Percentiles rank a stretch among this genome's conserved stretches.
Evolutionary conservation across 2,329 filamentous ascomycete genomes (phyloP).

Genomic region (Aspergillus uvarum): DNA sequence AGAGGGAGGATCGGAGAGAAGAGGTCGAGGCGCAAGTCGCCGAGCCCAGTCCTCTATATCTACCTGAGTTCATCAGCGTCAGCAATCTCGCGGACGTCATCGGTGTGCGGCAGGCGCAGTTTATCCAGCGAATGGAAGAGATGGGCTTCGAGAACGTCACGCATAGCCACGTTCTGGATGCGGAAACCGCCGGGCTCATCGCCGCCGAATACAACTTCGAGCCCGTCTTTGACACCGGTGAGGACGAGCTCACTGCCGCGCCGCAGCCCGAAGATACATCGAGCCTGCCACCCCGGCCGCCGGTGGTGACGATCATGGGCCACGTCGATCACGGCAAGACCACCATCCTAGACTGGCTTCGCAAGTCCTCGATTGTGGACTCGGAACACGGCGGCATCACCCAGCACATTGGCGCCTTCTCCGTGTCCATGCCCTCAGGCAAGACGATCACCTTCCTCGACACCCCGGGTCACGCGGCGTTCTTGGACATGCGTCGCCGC

Average conservation of each 20-base stretch:
- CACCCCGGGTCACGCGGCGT: constrained; percentile 93
- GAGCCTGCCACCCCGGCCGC: constrained; percentile 70
- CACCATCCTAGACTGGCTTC: constrained; percentile 87
- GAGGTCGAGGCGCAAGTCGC: constrained; percentile 29
- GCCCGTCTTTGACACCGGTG: constrained; percentile 65
- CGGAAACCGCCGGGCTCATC: constrained; percentile 85
- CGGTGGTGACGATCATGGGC: constrained; percentile 98
- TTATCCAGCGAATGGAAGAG: constrained; percentile 72
- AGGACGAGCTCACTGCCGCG: constrained; percentile 71
- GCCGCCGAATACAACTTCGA: constrained; percentile 92
- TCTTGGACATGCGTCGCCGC: constrained; percentile 91
- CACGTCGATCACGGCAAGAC: constrained; percentile 99
- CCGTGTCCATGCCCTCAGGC: constrained; percentile 79
- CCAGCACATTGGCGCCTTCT: constrained; percentile 97
- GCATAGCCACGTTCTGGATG: constrained; percentile 80
- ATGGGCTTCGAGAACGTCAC: constrained; percentile 87
- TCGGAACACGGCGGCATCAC: constrained; percentile 96
- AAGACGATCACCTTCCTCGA: constrained; percentile 95
- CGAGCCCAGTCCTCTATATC: constrained; percentile 62
- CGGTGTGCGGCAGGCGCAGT: constrained; percentile 67
- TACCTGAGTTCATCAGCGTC: constrained; percentile 93
- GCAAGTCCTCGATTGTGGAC: constrained; percentile 87
- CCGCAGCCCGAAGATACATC: constrained; percentile 68
- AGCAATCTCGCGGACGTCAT: constrained; percentile 74
- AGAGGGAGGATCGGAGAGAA: constrained; percentile 39